These are phyloP conservation scores for Leptodontidium sp. DNA, from an alignment of 2,329 filamentous ascomycete genomes.

Conservation along the genomic window DNA sequence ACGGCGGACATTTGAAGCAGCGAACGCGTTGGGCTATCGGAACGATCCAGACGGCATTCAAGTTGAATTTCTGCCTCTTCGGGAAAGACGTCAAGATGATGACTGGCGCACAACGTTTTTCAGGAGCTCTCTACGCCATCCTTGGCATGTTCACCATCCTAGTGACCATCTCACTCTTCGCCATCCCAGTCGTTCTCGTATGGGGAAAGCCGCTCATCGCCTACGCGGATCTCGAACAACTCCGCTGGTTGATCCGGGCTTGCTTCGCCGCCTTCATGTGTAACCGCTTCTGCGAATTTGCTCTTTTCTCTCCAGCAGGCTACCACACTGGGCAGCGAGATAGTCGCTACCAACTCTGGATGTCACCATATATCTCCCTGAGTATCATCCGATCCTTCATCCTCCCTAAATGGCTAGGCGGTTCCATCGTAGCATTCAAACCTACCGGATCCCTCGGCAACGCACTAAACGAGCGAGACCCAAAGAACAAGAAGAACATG, in stretches of 20 bases:
- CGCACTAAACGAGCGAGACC: constrained; percentile 65
- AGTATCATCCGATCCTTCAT: constrained; percentile 65
- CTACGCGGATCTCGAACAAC: constrained; percentile 59
- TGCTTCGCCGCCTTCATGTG: constrained; percentile 60
- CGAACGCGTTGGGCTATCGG: constrained; percentile 64
- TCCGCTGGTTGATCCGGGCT: constrained; percentile 65
- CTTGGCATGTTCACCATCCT: constrained; percentile 64
- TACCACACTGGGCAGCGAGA: constrained; percentile 67
- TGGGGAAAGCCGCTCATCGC: constrained; percentile 65
- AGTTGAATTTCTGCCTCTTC: constrained; percentile 66
- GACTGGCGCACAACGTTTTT: constrained; percentile 64
- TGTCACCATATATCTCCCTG: constrained; percentile 67
- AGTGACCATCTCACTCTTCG: constrained; percentile 61
- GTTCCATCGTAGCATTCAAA: constrained; percentile 65
- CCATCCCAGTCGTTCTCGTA: constrained; percentile 65
- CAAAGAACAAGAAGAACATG: constrained; percentile 59
- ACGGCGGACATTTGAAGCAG: constrained; percentile 63
- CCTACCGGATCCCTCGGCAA: constrained; percentile 65
- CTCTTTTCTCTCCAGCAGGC: constrained; percentile 65
- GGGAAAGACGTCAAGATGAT: constrained; percentile 61
- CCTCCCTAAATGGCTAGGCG: constrained; percentile 66
- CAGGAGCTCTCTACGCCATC: constrained; percentile 64
- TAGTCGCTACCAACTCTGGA: constrained; percentile 65
- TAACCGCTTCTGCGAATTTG: constrained; percentile 64
- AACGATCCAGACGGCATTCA: constrained; percentile 66